Evolutionary conservation across 129 eudicot genomes (phyloP).

Genomic region (Kitagawia praeruptora): DNA sequence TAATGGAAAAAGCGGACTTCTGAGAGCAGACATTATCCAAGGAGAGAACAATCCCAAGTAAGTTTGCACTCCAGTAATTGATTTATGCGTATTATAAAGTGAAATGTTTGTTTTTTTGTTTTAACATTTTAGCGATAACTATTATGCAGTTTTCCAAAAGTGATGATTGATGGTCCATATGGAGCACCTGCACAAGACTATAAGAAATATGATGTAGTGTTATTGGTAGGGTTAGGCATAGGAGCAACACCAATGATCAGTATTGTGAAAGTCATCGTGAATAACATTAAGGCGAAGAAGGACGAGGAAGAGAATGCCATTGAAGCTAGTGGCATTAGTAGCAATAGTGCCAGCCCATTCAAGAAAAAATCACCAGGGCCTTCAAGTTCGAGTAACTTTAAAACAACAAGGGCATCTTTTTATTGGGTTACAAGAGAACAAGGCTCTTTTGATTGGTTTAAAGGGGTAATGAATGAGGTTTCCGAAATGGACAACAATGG

Average conservation of each 20-base stretch:
- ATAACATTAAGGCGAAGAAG: conserved; percentile 67
- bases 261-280: conserved; percentile 75
- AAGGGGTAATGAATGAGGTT: conserved; percentile 80
- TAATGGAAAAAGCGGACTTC: conserved; percentile 71
- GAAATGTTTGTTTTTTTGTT: too few species aligned
- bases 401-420: conserved; percentile 61
- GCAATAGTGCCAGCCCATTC: conserved; percentile 15
- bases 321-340: conserved; percentile 18
- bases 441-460: conserved; percentile 89
- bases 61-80: conserved; percentile 4
- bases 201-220: conserved; percentile 71
- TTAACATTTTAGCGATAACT: not conserved
- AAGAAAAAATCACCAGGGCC: conserved; percentile 41
- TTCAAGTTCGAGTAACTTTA: conserved; percentile 36
- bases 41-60: conserved; percentile 69
- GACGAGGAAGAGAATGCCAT: conserved; percentile 38
- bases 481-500: conserved; percentile 62
- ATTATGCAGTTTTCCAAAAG: conserved; percentile 57
- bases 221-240: conserved; percentile 80
- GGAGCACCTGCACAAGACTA: conserved; percentile 97
- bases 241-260: conserved; percentile 99
- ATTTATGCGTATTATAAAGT: not conserved
- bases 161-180: conserved; percentile 83
- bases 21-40: conserved; percentile 54
- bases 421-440: conserved; percentile 95